These are phyloP conservation scores for Colletotrichum sublineola DNA, from an alignment of 2,329 filamentous ascomycete genomes.

Conservation along the genomic window DNA sequence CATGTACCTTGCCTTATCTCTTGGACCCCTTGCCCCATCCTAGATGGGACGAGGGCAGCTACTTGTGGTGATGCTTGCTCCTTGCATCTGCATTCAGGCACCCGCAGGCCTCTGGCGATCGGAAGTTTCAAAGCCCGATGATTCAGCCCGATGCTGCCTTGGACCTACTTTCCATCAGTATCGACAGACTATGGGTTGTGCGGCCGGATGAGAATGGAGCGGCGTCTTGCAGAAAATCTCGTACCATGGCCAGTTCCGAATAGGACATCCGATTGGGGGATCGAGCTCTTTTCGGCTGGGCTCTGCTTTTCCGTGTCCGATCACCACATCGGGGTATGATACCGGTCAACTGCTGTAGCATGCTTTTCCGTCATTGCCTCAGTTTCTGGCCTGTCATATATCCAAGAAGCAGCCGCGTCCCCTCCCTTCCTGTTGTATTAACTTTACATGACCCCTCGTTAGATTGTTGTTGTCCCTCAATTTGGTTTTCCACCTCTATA, in stretches of 20 bases:
- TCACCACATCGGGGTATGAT: slow-evolving; percentile 18
- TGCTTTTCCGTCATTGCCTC: background rate
- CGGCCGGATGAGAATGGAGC: slow-evolving; percentile 36
- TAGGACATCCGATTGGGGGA: slow-evolving; percentile 35
- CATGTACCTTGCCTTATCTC: background rate
- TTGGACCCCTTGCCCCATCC: background rate
- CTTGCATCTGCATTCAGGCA: background rate
- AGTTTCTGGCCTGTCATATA: slow-evolving; percentile 33
- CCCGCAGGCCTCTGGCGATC: slow-evolving; percentile 1
- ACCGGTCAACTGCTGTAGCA: slow-evolving; percentile 28
- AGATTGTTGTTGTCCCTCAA: slow-evolving; percentile 26
- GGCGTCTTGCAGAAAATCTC: slow-evolving; percentile 17
- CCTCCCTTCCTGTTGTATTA: slow-evolving; percentile 12
- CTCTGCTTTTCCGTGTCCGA: slow-evolving; percentile 30
- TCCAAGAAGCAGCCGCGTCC: slow-evolving; percentile 27
- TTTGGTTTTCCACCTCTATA: slow-evolving; percentile 28
- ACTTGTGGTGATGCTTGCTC: background rate
- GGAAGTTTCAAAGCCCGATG: slow-evolving; percentile 34
- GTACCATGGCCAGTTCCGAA: slow-evolving; percentile 15
- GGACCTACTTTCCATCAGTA: slow-evolving; percentile 28
- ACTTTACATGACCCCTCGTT: slow-evolving; percentile 36
- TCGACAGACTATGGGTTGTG: slow-evolving; percentile 27
- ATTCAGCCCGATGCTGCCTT: slow-evolving; percentile 35
- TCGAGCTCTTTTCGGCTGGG: slow-evolving; percentile 32
- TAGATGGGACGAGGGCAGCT: background rate